A percentile compares a stretch with the other conserved stretches of the same genome.
Evolutionary conservation across 495 filamentous ascomycete genomes (phyloP).

Genomic region (Lindgomyces ingoldianus): DNA sequence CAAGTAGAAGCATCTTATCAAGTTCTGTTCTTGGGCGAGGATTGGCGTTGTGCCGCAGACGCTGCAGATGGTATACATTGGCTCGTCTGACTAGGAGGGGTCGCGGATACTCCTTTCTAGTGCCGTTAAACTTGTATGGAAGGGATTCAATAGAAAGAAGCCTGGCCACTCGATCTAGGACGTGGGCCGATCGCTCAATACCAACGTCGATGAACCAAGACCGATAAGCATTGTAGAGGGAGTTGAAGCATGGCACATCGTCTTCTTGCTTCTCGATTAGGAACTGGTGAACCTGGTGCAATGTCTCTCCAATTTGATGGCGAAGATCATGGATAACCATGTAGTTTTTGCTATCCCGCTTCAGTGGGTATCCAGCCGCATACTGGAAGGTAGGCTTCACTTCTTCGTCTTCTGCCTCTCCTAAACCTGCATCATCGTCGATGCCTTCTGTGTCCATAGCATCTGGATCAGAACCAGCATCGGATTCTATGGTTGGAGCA

Average conservation of each 20-base stretch:
- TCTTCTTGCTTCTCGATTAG: conserved; percentile 84
- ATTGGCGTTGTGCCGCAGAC: conserved; percentile 87
- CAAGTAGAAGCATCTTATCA: conserved; percentile 78
- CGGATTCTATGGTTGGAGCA: conserved; percentile 6
- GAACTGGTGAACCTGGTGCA: conserved; percentile 84
- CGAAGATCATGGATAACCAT: conserved; percentile 75
- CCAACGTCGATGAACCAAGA: conserved; percentile 99
- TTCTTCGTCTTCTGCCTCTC: conserved; percentile 78
- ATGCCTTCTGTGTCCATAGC: conserved; percentile 44
- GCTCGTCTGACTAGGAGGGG: conserved; percentile 86
- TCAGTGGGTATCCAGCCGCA: conserved; percentile 79
- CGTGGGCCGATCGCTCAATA: conserved; percentile 91
- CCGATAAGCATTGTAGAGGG: conserved; percentile 85
- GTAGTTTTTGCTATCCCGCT: conserved; percentile 64
- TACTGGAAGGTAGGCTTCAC: conserved; percentile 81
- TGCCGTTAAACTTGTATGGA: conserved; percentile 89
- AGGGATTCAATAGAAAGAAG: conserved; percentile 81
- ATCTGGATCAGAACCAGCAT: conserved; percentile 49
- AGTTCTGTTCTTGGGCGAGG: conserved; percentile 80
- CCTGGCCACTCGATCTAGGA: conserved; percentile 80
- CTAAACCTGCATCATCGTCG: conserved; percentile 60
- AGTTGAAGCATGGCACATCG: conserved; percentile 91
- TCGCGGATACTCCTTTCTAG: conserved; percentile 89
- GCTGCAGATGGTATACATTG: conserved; percentile 90
- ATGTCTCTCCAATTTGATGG: conserved; percentile 71